Evolutionary conservation across 345 rosid species (phyloP).

Genomic region (Populus pruinosa): DNA sequence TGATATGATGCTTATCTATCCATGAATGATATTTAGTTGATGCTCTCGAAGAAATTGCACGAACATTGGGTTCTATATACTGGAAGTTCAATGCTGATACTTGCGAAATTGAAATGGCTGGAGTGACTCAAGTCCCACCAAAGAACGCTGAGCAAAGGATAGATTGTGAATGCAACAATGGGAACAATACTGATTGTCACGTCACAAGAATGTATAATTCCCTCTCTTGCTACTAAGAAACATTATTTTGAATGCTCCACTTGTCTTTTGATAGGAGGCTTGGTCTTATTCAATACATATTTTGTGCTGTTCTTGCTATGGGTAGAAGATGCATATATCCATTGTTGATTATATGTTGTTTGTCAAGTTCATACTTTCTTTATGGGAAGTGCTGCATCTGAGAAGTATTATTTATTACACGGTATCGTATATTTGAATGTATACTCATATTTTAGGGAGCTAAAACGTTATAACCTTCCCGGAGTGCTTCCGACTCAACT

Average conservation of each 20-base stretch:
- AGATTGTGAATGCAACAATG: conserved; percentile 32
- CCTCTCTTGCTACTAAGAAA: neutral
- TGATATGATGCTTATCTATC: conserved; percentile 14
- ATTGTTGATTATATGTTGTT: neutral
- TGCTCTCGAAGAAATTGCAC: conserved; percentile 43
- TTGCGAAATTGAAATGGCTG: conserved; percentile 31
- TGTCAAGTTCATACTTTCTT: neutral
- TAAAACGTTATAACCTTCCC: conserved; percentile 52
- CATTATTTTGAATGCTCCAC: neutral
- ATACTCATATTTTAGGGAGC: conserved; percentile 26
- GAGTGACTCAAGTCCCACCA: conserved; percentile 11
- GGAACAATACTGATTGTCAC: conserved; percentile 42
- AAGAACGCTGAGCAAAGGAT: conserved; percentile 21
- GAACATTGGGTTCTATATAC: conserved; percentile 42
- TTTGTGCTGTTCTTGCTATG: neutral
- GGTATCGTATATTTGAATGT: neutral
- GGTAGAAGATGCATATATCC: neutral
- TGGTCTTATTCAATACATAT: neutral
- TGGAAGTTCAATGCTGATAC: conserved; percentile 50
- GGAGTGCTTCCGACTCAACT: conserved; percentile 69
- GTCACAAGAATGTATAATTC: conserved; percentile 45
- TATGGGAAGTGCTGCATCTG: neutral
- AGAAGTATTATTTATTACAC: neutral
- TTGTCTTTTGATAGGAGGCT: neutral
- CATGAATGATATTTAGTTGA: conserved; percentile 38